Conservation (phyloP, 768 basidiomycete genomes). For the Cystobasidiopsis lactophilus region DNA sequence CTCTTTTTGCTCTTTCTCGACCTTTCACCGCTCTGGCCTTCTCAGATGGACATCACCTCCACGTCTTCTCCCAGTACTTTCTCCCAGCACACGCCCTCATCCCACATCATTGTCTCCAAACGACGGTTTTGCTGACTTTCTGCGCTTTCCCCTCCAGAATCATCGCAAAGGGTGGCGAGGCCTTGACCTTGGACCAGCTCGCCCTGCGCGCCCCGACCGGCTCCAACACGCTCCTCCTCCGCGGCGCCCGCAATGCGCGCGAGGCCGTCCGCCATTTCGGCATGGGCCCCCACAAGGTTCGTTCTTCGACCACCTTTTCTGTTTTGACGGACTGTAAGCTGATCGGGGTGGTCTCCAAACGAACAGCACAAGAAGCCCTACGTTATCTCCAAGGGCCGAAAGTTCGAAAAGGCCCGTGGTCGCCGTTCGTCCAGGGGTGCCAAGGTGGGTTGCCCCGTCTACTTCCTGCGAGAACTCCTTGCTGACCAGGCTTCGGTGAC, state of each 20-base stretch:
- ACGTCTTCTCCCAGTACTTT: too few relatives aligned
- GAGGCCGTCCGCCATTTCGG: slow-evolving; percentile 97
- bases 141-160: slow-evolving; percentile 34
- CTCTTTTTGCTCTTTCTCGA: too few relatives aligned
- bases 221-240: slow-evolving; percentile 75
- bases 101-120: too few relatives aligned
- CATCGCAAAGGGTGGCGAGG: slow-evolving; percentile 83
- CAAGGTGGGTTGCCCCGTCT: too few relatives aligned
- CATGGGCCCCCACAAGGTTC: slow-evolving; percentile 37
- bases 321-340: background rate
- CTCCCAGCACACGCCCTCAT: too few relatives aligned
- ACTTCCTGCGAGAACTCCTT: too few relatives aligned
- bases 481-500: too few relatives aligned
- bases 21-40: too few relatives aligned
- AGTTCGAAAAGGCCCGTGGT: slow-evolving; percentile 96
- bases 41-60: too few relatives aligned
- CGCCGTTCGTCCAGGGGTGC: slow-evolving; percentile 87
- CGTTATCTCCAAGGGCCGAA: slow-evolving; percentile 87
- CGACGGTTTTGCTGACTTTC: background rate
- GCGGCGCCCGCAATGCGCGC: slow-evolving; percentile 77
- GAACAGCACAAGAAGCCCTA: slow-evolving; percentile 70
- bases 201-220: slow-evolving; percentile 86
- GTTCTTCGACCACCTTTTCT: too few relatives aligned
- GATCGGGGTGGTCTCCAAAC: background rate
- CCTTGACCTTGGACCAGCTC: slow-evolving; percentile 85